phyloP scores from a whole-genome alignment of 2,329 filamentous ascomycete species.

The Phialophora expanda region DNA sequence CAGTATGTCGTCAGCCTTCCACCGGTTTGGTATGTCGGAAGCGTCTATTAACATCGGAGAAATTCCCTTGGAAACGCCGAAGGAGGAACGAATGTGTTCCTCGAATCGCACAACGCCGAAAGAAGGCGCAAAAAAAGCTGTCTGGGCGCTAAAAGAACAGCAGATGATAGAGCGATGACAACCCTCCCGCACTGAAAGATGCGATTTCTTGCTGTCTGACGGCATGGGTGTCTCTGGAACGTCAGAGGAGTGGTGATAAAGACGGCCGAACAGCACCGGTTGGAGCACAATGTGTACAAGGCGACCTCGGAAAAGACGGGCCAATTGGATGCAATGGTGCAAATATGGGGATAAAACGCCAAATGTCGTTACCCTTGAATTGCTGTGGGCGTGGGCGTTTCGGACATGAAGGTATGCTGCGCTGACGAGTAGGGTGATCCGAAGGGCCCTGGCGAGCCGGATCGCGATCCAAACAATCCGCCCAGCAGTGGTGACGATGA shows the following conservation, averaged over 20 bases:
- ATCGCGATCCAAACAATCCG: constrained; percentile 48
- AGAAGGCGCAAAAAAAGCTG: constrained; percentile 24
- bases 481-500: constrained; percentile 52
- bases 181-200: constrained; percentile 23
- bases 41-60: constrained; percentile 33
- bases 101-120: constrained; percentile 21
- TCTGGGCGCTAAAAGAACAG: constrained; percentile 38
- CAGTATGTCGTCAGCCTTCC: constrained; percentile 9
- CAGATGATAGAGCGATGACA: constrained; percentile 33
- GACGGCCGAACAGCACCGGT: neutral
- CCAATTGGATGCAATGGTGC: constrained; percentile 7
- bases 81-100: constrained; percentile 13
- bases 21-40: constrained; percentile 6
- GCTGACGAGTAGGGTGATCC: constrained; percentile 50
- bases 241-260: constrained; percentile 3
- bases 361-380: constrained; percentile 43
- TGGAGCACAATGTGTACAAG: neutral
- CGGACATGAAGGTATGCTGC: constrained; percentile 53
- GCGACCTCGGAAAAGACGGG: constrained; percentile 3
- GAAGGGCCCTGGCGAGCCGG: constrained; percentile 48
- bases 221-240: constrained; percentile 15
- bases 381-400: constrained; percentile 53
- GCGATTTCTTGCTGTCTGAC: constrained; percentile 15
- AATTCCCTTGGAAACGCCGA: constrained; percentile 20
- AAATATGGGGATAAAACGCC: constrained; percentile 19